phyloP scores from a whole-genome alignment of 768 basidiomycete genomes.

The Mycena chlorophos region DNA sequence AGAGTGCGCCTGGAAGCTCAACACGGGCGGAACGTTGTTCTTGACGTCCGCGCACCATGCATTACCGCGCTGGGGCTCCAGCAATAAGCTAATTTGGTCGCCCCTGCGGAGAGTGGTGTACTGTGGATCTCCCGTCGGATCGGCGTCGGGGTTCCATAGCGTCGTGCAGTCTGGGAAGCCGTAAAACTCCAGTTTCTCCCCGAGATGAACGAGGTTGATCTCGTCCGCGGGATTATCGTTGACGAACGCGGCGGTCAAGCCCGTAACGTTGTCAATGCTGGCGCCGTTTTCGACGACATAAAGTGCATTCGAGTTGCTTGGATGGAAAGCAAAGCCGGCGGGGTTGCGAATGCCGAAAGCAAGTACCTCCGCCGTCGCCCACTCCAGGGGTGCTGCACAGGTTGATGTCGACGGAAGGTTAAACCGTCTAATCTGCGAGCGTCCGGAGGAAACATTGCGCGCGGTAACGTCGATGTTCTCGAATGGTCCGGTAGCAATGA shows the following conservation, averaged over 20 bases:
- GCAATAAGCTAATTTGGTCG: conserved; percentile 40
- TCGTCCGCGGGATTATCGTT: conserved; percentile 50
- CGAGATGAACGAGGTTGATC: conserved; percentile 31
- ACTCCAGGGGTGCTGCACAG: conserved; percentile 22
- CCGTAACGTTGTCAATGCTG: conserved; percentile 41
- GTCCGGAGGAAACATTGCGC: conserved; percentile 42
- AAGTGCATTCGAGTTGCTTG: conserved; percentile 22
- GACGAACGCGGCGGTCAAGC: conserved; percentile 39
- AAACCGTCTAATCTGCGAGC: conserved; percentile 42
- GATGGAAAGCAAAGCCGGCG: conserved; percentile 40
- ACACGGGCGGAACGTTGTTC: conserved; percentile 40
- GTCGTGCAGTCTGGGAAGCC: conserved; percentile 48
- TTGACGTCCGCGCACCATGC: conserved; percentile 33
- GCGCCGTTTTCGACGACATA: conserved; percentile 47
- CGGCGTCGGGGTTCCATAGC: conserved; percentile 44
- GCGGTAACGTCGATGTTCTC: conserved; percentile 45
- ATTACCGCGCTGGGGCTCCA: conserved; percentile 34
- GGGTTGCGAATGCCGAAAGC: conserved; percentile 49
- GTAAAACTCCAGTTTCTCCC: conserved; percentile 27
- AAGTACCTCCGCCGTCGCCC: conserved; percentile 35
- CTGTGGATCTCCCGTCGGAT: conserved; percentile 41
- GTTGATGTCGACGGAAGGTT: conserved; percentile 13
- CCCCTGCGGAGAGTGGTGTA: conserved; percentile 34
- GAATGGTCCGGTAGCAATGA: conserved; percentile 40
- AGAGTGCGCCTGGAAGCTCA: conserved; percentile 49